Base-by-base conservation (phyloP, 176 grass and related monocot species). In the Olyra latifolia region DNA sequence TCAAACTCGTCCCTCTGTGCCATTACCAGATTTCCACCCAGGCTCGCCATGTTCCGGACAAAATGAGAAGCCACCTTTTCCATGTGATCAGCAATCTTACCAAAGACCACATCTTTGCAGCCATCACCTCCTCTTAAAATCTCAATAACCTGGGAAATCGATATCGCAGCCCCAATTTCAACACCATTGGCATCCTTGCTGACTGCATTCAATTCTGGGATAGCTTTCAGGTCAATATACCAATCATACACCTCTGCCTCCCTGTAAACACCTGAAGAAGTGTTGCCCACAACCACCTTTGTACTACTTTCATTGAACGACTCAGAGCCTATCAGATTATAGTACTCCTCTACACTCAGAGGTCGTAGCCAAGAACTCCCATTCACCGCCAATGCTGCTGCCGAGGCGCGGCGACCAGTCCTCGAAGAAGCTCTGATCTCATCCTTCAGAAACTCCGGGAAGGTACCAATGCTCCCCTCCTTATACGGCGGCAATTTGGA, bases 11-110 rank as follows among this genome's bases (percentile, higher is more conserved):
- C 67, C 84, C 91, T 94, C 25, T 97, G 95, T 2, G 95, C 91
- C 82, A 97, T 94, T 56, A 97, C 50, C 22, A 97, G 45, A 86
- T 97, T 97, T 44, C 95, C 95, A 82, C 95, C 95, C 81, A 97
- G 43, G 75, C 85, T 97, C 39, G 91, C 91, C n/a, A 45, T 92
- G 80, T 97, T 94, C 75, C 94, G 85, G 64, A 97, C 72, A 89
- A 89, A 97, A 45, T 70, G 83, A 54, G 94, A 94, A 52, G 94
- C 91, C 80, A 97, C 89, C 64, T 94, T 91, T 69, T 97, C 83
- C 94, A 97, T 85, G 73, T 94, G 94, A 90, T 94, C 82, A 41
- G 95, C 89, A 77, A 97, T 87, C 62, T 97, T 97, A 75, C 70
- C 39, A 64, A 94, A 97, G 3, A 94, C 61, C 8, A 74, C 82